Percentiles rank a stretch among this genome's conserved stretches.
Evolutionary conservation across 169 alveolate species (phyloP).

Genomic region (Condylostoma magnum): DNA sequence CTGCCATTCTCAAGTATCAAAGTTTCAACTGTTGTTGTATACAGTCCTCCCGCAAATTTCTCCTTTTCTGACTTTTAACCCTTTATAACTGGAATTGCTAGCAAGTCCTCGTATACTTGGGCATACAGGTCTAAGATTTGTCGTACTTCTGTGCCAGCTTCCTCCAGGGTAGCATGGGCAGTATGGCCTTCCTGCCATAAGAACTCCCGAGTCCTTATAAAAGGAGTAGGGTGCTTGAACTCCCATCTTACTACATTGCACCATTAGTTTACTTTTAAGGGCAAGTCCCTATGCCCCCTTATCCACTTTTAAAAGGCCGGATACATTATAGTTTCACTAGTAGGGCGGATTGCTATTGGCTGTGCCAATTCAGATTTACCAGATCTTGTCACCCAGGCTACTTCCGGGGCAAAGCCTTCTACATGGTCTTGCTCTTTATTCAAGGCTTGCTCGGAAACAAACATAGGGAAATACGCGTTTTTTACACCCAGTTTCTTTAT

Average conservation of each 20-base stretch:
- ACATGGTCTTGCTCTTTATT: constrained; percentile 97
- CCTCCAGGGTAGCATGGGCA: constrained; percentile 97
- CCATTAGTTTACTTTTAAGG: constrained; percentile 96
- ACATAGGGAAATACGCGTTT: constrained; percentile 96
- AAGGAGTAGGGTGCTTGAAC: constrained; percentile 99
- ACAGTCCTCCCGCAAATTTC: constrained; percentile 99
- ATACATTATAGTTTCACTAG: constrained; percentile 99
- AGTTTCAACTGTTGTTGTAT: constrained; percentile 96
- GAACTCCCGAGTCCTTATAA: constrained; percentile 99
- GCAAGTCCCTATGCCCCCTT: constrained; percentile 98
- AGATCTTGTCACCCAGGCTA: constrained; percentile 99
- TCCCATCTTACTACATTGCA: constrained; percentile 99
- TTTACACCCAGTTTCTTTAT: constrained; percentile 89
- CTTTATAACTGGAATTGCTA: constrained; percentile 98
- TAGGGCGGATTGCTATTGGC: constrained; percentile 98
- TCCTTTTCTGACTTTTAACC: constrained; percentile 97
- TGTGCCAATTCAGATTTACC: constrained; percentile 94
- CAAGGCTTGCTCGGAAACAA: constrained; percentile 92
- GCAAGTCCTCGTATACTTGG: constrained; percentile 92
- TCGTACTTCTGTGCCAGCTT: constrained; percentile 91
- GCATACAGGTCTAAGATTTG: constrained; percentile 89
- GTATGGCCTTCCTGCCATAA: constrained; percentile 99
- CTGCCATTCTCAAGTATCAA: constrained; percentile 97
- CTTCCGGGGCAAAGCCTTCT: constrained; percentile 99
- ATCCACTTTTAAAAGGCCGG: constrained; percentile 99